phyloP scores from a whole-genome alignment of 441 rosid species.

The Corymbia citriodora region DNA sequence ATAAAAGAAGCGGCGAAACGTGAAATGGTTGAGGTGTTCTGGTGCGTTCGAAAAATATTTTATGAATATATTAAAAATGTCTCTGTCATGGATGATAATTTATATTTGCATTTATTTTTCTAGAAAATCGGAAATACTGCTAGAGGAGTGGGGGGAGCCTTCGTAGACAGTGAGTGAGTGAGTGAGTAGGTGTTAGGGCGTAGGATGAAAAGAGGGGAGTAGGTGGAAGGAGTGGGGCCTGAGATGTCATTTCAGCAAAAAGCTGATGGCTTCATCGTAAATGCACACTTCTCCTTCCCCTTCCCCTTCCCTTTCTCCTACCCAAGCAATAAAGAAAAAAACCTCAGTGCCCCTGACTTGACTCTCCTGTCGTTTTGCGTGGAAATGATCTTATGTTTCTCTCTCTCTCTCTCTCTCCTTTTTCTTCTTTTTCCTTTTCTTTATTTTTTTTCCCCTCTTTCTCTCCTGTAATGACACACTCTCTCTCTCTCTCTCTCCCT shows the following conservation, averaged over 20 bases:
- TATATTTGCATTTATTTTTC: too few relatives aligned
- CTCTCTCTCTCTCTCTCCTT: background rate
- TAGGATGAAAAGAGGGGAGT: background rate
- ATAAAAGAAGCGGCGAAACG: too few relatives aligned
- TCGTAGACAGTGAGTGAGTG: background rate
- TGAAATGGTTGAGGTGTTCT: too few relatives aligned
- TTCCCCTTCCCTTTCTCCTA: background rate
- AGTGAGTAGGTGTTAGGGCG: background rate
- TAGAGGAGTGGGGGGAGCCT: too few relatives aligned
- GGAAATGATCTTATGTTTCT: constrained; percentile 25
- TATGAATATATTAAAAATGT: too few relatives aligned
- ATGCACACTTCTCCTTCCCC: background rate
- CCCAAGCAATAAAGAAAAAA: constrained; percentile 19
- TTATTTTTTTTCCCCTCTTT: background rate
- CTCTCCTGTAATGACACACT: background rate
- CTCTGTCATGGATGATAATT: too few relatives aligned
- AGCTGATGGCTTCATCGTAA: constrained; percentile 44
- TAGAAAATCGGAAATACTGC: background rate
- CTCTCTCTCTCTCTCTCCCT: background rate
- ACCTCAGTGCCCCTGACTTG: constrained; percentile 12
- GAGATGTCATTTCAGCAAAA: constrained; percentile 34
- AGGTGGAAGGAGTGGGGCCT: background rate
- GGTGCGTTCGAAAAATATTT: too few relatives aligned
- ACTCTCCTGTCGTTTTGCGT: constrained; percentile 72
- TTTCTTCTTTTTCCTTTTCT: background rate